Evolutionary conservation across 495 filamentous ascomycete species (phyloP).

Genomic region (Amorphotheca resinae): DNA sequence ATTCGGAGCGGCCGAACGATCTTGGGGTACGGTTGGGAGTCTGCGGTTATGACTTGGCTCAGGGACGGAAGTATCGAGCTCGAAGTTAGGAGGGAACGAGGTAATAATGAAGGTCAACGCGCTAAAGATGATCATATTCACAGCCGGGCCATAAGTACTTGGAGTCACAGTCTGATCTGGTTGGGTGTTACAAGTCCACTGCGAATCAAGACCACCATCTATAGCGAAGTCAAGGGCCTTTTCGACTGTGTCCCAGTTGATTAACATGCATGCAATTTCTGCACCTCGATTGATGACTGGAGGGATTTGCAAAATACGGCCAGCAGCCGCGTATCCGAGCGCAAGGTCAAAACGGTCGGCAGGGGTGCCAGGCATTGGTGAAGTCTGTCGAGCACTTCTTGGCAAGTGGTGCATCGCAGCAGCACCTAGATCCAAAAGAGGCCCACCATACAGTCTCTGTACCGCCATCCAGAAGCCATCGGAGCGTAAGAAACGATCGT

Average conservation of each 20-base stretch:
- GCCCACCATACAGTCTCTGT: conserved; percentile 36
- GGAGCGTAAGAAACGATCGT: conserved; percentile 35
- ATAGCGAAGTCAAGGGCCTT: conserved; percentile 30
- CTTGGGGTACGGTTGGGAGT: conserved; percentile 24
- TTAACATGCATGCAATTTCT: conserved; percentile 30
- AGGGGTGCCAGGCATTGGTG: conserved; percentile 19
- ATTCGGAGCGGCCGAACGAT: conserved; percentile 25
- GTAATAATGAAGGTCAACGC: conserved; percentile 32
- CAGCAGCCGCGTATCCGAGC: conserved; percentile 40
- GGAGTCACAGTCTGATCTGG: neutral
- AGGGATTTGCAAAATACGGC: conserved; percentile 33
- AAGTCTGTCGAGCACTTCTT: conserved; percentile 8
- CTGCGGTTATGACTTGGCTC: conserved; percentile 28
- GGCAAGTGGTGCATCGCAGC: conserved; percentile 3
- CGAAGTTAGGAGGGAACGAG: conserved; percentile 35
- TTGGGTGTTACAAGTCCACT: conserved; percentile 20
- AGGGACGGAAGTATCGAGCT: conserved; percentile 30
- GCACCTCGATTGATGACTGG: conserved; percentile 32
- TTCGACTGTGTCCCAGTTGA: conserved; percentile 44
- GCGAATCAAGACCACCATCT: conserved; percentile 23
- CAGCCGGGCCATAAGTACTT: conserved; percentile 17
- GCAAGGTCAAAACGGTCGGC: conserved; percentile 33
- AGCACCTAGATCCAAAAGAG: conserved; percentile 22
- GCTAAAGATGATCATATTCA: conserved; percentile 24
- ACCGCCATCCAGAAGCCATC: conserved; percentile 35